Percentiles rank a stretch among this genome's conserved stretches.
Evolutionary conservation across 805 yeast genomes (phyloP).

Genomic region (Wickerhamomyces canadensis): DNA sequence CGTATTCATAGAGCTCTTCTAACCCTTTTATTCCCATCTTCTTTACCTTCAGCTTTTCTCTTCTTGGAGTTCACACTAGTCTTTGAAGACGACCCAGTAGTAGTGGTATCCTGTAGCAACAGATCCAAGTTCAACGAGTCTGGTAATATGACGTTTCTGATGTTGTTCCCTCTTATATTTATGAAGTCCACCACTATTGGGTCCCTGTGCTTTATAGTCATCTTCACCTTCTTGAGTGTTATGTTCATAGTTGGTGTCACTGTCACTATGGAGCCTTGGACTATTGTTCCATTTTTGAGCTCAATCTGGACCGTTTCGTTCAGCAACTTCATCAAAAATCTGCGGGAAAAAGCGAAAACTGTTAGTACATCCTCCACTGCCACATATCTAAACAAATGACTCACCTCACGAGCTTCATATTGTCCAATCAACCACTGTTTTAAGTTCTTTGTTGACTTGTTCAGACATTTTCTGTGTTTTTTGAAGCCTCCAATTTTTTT

Average conservation of each 20-base stretch:
- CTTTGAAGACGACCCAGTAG: neutral
- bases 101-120: conserved; percentile 41
- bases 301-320: conserved; percentile 88
- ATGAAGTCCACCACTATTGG: conserved; percentile 70
- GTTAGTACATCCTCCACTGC: too few species aligned
- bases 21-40: conserved; percentile 24
- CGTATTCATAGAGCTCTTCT: conserved; percentile 29
- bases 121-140: conserved; percentile 76
- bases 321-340: conserved; percentile 77
- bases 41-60: conserved; percentile 15
- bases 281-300: conserved; percentile 82
- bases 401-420: conserved; percentile 6
- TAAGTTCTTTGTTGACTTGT: too few species aligned
- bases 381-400: too few species aligned
- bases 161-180: conserved; percentile 84
- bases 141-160: conserved; percentile 77
- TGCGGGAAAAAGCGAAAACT: too few species aligned
- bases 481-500: conserved; percentile 17
- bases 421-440: too few species aligned
- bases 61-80: conserved; percentile 10
- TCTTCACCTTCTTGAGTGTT: conserved; percentile 70
- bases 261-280: conserved; percentile 77
- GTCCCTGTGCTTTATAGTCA: conserved; percentile 67
- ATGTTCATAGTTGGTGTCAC: conserved; percentile 92
- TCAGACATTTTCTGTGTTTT: too few species aligned